A percentile compares a stretch with the other conserved stretches of the same genome.
Evolutionary conservation across 139 green algal species (phyloP).

Genomic region (Tetraselmis striata): DNA sequence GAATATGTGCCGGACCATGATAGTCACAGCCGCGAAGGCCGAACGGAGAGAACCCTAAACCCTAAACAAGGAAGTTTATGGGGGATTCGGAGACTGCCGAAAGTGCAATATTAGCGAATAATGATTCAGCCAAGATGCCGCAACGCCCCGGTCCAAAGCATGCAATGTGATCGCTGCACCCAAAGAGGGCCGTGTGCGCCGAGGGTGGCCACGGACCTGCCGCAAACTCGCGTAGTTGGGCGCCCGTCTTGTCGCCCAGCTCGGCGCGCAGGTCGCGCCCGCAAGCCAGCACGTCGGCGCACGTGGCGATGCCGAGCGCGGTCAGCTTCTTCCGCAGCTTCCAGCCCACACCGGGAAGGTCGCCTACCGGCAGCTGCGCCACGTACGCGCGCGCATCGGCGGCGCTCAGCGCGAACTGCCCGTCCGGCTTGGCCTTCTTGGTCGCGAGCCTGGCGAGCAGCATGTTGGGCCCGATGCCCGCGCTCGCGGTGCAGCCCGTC

Average conservation of each 20-base stretch:
- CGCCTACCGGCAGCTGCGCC: conserved; percentile 42
- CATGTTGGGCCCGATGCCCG: conserved; percentile 69
- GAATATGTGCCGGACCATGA: no score
- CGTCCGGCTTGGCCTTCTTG: conserved; percentile 75
- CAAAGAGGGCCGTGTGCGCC: no score
- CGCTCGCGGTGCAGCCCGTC: conserved; percentile 55
- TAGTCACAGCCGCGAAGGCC: no score
- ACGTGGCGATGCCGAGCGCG: conserved; percentile 46
- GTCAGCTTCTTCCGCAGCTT: conserved; percentile 48
- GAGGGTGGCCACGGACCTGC: no score
- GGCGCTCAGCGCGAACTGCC: conserved; percentile 37
- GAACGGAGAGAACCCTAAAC: no score
- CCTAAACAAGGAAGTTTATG: no score
- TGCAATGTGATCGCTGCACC: no score
- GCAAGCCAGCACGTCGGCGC: conserved; percentile 32
- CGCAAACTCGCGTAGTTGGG: conserved; percentile 44
- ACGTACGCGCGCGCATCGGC: conserved; percentile 37
- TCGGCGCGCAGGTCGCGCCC: conserved; percentile 33
- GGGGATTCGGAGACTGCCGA: no score
- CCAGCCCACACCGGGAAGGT: conserved; percentile 86
- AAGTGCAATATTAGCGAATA: no score
- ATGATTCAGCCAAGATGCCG: no score
- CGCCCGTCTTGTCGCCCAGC: conserved; percentile 73
- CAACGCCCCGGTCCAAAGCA: no score
- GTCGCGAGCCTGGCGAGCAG: conserved; percentile 80